Evolutionary conservation across 768 basidiomycete genomes (phyloP), one percentile per base, ranked within the genome.

Genomic region (Lentinula raphanica): DNA sequence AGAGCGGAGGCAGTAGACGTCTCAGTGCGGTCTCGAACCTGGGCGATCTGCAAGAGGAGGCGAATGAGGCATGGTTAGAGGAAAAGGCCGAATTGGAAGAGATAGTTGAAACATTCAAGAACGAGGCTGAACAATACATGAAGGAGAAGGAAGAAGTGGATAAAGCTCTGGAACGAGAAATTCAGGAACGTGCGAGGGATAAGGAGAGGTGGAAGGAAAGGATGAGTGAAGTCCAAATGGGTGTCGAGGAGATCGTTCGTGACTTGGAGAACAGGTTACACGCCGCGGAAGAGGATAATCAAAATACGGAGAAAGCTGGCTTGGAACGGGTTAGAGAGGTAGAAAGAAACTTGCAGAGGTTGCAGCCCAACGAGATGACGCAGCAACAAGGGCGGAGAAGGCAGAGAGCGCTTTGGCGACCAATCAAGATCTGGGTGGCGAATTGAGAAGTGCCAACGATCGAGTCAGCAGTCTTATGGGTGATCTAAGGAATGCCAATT

Each of bases 181-280:
- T 68, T 56, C 72, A 69, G 21, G 87, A 81, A 49, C 76, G 89
- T n/a, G 71, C 77, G 12, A 76, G 76, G 51, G 88, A 91, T 65
- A 87, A 86, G 60, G 83, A 85, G 28, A 72, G 83, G 44, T 92
- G 86, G 85, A 83, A 81, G 63, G 82, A 80, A 51, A 77, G 87
- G 45, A 88, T 92, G 83, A 64, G 62, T 8, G 88, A 90, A 59
- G 86, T 90, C 8, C 85, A 91, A 68, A 74, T 73, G 50, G 87
- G 86, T 3, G 89, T 90, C 27, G 80, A 81, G 36, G 81, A 72
- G 8, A 86, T 92, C 58, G 75, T 93, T 19, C 71, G 71, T n/a
- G 82, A 84, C 50, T 69, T 93, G 58, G 88, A 91, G 70, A 63
- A 64, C 60, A 84, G 80, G 62, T 64, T 81, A 2, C 74, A 72